Evolutionary conservation across 345 rosid genomes (phyloP), one percentile per base, ranked within the genome.

Genomic region (Salix suchowensis): DNA sequence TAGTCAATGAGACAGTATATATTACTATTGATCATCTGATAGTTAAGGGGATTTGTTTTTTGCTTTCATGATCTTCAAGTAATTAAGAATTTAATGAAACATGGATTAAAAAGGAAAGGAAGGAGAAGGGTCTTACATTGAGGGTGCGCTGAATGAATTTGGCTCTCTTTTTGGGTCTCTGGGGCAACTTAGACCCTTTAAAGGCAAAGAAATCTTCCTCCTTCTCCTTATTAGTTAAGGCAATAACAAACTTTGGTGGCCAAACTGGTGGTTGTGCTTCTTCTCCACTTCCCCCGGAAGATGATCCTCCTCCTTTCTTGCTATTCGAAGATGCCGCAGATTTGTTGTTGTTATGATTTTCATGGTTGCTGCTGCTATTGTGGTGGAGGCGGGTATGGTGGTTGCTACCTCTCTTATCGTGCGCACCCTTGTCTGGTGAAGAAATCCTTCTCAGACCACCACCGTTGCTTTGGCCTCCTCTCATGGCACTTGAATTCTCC

Each of bases 191-290:
- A 6, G 96, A 89, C 7, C 96, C 96, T 77, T 91, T 91, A 75
- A 91, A 80, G 39, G 84, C 87, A 82, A 88, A 28, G 87, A 91
- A 91, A 79, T 91, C 96, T 74, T 91, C 96, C 70, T 91, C 96
- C 71, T 91, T 91, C 87, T 91, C 96, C 82, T 91, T 91, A 79
- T 89, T 89, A 12, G 96, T 89, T 70, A 91, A 79, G 67, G 89
- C 89, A 82, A 91, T 89, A 87, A 83, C 87, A 82, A 91, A 89
- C 69, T 89, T 91, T 4, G 92, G 92, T 26, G 95, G 95, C 95
- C 95, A 91, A 7, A 85, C 84, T 1, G 75, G 42, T 18, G 90
- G 79, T 2, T 69, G 82, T 54, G 84, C 78, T 6, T 73, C 85
- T 24, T 87, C 91, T 50, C 90, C 95, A 79, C 92, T 89, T 61